Evolutionary conservation across 371 early-diverging fungal species (phyloP).

Genomic region (Funneliformis caledonium): DNA sequence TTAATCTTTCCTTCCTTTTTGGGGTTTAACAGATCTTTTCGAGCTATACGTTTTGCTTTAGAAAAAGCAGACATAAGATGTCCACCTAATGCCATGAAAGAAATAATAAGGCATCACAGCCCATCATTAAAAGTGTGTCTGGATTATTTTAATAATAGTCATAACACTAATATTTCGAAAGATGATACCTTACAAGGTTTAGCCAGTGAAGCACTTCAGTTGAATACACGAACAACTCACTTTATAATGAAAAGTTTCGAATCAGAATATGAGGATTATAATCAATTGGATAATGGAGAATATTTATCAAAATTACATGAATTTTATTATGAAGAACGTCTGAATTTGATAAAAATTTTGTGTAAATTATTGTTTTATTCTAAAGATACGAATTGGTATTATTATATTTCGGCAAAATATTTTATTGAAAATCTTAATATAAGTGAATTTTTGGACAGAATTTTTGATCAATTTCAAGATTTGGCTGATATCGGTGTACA

Average conservation of each 20-base stretch:
- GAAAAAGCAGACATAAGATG: conserved; percentile 7
- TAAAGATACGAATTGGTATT: conserved; percentile 1
- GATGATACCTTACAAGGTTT: neutral
- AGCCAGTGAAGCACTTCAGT: neutral
- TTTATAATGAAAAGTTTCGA: conserved; percentile 27
- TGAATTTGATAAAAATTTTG: conserved; percentile 26
- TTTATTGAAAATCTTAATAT: neutral
- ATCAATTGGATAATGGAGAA: neutral
- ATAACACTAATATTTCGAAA: neutral
- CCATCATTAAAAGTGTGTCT: neutral
- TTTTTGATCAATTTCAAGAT: conserved; percentile 29
- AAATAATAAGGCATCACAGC: conserved; percentile 17
- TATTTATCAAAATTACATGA: neutral
- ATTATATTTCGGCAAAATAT: conserved; percentile 26
- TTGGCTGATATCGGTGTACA: conserved; percentile 2
- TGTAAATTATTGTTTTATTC: conserved; percentile 9
- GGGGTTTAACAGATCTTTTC: conserved; percentile 17
- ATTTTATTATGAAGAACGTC: conserved; percentile 36
- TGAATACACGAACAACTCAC: neutral
- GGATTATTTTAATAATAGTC: conserved; percentile 28
- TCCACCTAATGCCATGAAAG: conserved; percentile 32
- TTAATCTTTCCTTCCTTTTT: neutral
- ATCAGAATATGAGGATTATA: conserved; percentile 26
- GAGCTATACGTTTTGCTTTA: conserved; percentile 20
- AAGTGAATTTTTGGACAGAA: neutral